A percentile compares a stretch with the other conserved stretches of the same genome.
Conservation (phyloP, 2,329 filamentous ascomycete species). For the Penicillium sp. region DNA sequence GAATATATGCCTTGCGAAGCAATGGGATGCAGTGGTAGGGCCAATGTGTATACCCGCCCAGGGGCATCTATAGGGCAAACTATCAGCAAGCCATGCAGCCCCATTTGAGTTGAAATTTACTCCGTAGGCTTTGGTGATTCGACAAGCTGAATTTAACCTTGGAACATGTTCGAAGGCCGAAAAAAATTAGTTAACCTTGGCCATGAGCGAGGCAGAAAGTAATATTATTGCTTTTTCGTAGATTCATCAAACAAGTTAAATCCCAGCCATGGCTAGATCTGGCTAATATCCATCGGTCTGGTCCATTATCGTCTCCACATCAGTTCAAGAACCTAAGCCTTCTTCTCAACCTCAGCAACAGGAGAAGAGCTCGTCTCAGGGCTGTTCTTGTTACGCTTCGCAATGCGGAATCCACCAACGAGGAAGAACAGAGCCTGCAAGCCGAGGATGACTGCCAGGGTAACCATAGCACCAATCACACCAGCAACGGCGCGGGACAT, state of each 20-base stretch:
- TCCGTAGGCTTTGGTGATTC: too few relatives aligned
- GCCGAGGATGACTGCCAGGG: constrained; percentile 64
- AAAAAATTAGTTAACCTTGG: too few relatives aligned
- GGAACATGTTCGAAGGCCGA: too few relatives aligned
- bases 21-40: too few relatives aligned
- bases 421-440: constrained; percentile 57
- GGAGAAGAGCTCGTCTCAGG: constrained; percentile 11
- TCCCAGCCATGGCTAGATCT: constrained; percentile 8
- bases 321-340: constrained; percentile 7
- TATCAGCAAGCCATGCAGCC: too few relatives aligned
- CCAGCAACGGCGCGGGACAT: constrained; percentile 74
- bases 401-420: constrained; percentile 60
- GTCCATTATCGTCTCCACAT: background rate
- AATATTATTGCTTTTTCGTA: constrained; percentile 7
- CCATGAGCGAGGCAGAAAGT: background rate
- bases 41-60: too few relatives aligned
- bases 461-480: constrained; percentile 74
- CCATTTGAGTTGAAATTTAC: too few relatives aligned
- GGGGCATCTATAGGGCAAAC: too few relatives aligned
- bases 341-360: constrained; percentile 22
- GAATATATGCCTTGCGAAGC: background rate
- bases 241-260: constrained; percentile 6
- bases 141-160: too few relatives aligned
- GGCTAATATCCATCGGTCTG: background rate
- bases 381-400: constrained; percentile 50